Evolutionary conservation across 2,329 filamentous ascomycete genomes (phyloP), one percentile per base, ranked within the genome.

Genomic region (Trichoderma oligosporum): DNA sequence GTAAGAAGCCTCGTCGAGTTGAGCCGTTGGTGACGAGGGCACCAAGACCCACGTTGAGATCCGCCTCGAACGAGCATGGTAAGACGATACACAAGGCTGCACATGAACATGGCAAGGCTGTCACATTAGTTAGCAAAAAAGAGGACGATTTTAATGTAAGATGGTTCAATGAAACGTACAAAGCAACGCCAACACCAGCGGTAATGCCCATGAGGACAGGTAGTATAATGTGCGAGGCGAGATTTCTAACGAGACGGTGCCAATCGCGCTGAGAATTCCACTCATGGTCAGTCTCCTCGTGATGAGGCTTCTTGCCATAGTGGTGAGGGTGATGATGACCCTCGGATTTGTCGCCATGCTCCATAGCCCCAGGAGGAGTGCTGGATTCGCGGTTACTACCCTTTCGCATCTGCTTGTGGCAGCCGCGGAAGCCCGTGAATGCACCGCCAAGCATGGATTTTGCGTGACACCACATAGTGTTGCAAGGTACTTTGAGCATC

Each of bases 141-240:
- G 16, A 16, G 35, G 12, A 8, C 1, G 31, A 24, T 29, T n/a
- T n/a, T 29, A 12, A 24, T 4, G 27, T 20, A 12, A n/a, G 7
- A 20, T 38, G 25, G 24, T 20, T 12, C 8, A 18, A 16, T 18
- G 42, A 33, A 31, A 76, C 78, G 68, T 75, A 82, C 78, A 88
- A 69, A 70, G 86, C 87, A 61, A 86, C 83, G 27, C 79, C 78
- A 55, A 89, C 79, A 66, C 87, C 88, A 42, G 85, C 84, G 22
- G 83, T 78, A 61, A 90, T 78, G 58, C 88, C 88, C 61, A 89
- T 78, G 52, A 87, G 73, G 53, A 89, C 77, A 1, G 88, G 87
- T 36, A 90, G 75, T 46, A 90, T 69, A 42, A 91, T 79, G 60
- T 86, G 82, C 35, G 83, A 75, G 61, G 81, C 76, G 48, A 87